Conservation (phyloP, 352 stramenopile genomes). For the Phytophthora rubi region DNA sequence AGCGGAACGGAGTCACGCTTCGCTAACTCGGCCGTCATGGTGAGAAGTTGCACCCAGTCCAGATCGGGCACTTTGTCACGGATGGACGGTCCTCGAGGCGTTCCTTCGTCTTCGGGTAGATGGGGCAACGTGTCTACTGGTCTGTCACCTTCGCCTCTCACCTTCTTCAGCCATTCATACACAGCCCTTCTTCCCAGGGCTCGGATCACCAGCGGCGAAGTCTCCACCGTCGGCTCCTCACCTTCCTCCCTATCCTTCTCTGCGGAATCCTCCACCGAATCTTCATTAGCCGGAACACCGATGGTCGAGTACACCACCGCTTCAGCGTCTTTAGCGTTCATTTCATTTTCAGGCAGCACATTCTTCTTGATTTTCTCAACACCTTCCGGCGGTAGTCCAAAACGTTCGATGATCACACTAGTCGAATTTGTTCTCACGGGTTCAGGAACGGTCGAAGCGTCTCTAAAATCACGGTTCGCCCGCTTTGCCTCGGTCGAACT, state of each 20-base stretch:
- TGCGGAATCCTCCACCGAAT: neutral
- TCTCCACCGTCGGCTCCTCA: too few species aligned
- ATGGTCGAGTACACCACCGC: neutral
- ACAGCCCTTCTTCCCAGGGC: neutral
- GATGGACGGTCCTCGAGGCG: too few species aligned
- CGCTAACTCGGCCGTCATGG: too few species aligned
- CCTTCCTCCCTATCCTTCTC: neutral
- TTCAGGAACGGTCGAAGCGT: neutral
- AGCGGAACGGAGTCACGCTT: too few species aligned
- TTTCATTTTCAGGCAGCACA: neutral
- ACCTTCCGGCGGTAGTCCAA: neutral
- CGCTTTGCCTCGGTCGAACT: neutral
- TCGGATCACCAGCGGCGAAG: neutral
- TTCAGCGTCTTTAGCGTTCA: neutral
- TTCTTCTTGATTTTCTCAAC: neutral
- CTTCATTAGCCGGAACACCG: neutral
- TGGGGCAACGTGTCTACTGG: too few species aligned
- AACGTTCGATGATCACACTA: neutral
- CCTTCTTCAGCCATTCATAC: neutral
- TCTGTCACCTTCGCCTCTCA: too few species aligned
- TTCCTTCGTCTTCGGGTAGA: too few species aligned
- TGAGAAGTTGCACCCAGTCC: too few species aligned
- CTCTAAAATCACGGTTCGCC: slow-evolving; percentile 1
- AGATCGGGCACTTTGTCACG: too few species aligned
- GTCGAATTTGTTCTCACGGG: neutral